Base-by-base conservation (phyloP, 306 rosid genomes). In the Medicago arabica region DNA sequence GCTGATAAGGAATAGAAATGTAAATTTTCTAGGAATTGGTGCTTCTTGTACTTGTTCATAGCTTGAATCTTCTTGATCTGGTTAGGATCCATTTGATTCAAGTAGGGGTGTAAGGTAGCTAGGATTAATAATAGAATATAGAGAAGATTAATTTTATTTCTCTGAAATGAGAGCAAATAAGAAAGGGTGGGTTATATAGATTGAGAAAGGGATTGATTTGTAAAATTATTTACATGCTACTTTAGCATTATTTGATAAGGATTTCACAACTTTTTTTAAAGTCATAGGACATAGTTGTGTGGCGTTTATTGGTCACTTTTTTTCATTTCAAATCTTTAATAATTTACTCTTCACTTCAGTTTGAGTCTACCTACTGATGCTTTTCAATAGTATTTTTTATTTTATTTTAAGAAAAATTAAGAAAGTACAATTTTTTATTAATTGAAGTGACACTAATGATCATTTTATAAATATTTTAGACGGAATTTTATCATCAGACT, bases 31-130 rank as follows among this genome's bases (percentile, higher is more conserved):
- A 78, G 60, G 63, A 82, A 67, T 2, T 66, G 49, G 16, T 8
- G 67, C 62, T 60, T 78, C 84, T 71, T 82, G 84, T 75, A 60
- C 80, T 54, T 82, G 1, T 78, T 85, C 86, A 81, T 78, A 75
- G 80, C 79, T 28, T 82, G 80, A 59, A 85, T 85, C 79, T 85
- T 85, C 82, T 82, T 85, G 71, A 85, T 67, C 55, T 78, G 82
- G 9, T 78, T 69, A 16, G 78, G 78, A 78, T 81, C 84, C 90
- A 86, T 86, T 67, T 47, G 53, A 47, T 61, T 55, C 28, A 53
- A 71, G 58, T 7, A 49, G 16, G 66, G n/a, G 44, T 18, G 54
- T n/a, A 16, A 57, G 78, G 57, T 25, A 49, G 69, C 67, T 36
- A 3, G 70, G 53, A 3, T 82, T 44, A 31, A 60, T 75, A 2